Evolutionary conservation across 1,284 basidiomycete genomes (phyloP), one percentile per base, ranked within the genome.

Genomic region (Pholiota adiposa): DNA sequence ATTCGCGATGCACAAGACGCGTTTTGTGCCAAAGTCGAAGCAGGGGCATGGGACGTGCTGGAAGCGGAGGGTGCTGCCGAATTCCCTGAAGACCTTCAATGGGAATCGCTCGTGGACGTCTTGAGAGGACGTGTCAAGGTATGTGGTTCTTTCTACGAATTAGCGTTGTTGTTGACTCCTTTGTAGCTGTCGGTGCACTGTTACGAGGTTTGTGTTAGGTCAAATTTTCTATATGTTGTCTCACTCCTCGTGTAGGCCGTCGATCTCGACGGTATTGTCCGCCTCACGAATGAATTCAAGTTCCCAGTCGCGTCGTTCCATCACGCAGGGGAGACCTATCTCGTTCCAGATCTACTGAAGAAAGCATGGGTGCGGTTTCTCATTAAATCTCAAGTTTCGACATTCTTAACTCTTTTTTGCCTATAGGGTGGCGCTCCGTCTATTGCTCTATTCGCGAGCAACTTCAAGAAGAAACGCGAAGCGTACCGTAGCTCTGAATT

Each of bases 31-130:
- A 76, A 76, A 25, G 82, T 78, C 1, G 72, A 80, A 29, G 67
- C 73, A 1, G 80, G 81, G 0, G 63, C 79, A 19, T 89, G 86
- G 83, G 76, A 77, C 0, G 67, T 71, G 1, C 71, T 82, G 27
- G 58, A 54, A 4, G 54, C 43, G 4, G 63, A 63, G 21, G 77
- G 43, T 8, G 56, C 56, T n/a, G 77, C 52, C 4, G 53, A 77
- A 18, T 88, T 89, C 70, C 90, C 90, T 0, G 83, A 88, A 36
- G 81, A 82, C 52, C 74, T 90, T 40, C 77, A 89, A 64, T 87
- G 85, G 79, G 91, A 93, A 67, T 83, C 83, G 7, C 73, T 93
- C 16, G 88, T 90, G 0, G 90, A 92, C 62, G 88, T 92, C 0
- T 76, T 93, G 31, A 76, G 91, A 48, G 85, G 86, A 43, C 80